Conservation (phyloP, 1,284 basidiomycete species). For the Trichosporon sp. region DNA sequence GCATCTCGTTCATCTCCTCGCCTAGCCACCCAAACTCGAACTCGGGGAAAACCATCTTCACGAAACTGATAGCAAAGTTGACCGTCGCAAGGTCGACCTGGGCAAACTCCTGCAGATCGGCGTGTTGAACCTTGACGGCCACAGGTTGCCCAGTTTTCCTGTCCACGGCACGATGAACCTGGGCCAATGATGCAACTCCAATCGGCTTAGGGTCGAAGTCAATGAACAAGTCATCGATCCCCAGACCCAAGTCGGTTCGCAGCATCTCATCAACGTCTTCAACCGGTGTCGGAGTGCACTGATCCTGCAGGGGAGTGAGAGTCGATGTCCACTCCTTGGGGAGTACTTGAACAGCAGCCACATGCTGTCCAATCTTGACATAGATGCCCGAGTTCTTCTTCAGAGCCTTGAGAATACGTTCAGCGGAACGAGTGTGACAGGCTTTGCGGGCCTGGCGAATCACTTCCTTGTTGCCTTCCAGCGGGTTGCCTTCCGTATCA, state of each 20-base stretch:
- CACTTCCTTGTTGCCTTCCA: conserved; percentile 52
- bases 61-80: conserved; percentile 61
- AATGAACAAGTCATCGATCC: conserved; percentile 55
- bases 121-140: conserved; percentile 98
- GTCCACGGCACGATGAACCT: conserved; percentile 84
- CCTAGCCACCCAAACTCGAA: conserved; percentile 88
- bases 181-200: conserved; percentile 87
- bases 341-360: conserved; percentile 63
- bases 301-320: conserved; percentile 74
- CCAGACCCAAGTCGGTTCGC: conserved; percentile 36
- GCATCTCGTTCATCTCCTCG: conserved; percentile 85
- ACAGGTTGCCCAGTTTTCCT: conserved; percentile 66
- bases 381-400: conserved; percentile 70
- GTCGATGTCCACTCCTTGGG: conserved; percentile 66
- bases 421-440: conserved; percentile 76
- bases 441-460: conserved; percentile 61
- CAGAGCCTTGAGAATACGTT: conserved; percentile 69
- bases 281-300: conserved; percentile 49
- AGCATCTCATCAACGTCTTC: conserved; percentile 46
- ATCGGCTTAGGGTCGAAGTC: conserved; percentile 86
- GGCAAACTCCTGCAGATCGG: conserved; percentile 87
- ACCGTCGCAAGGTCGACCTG: conserved; percentile 64
- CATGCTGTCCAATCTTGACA: conserved; percentile 68
- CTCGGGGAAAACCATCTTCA: conserved; percentile 70
- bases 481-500: conserved; percentile 28